Conservation (phyloP, 2,329 filamentous ascomycete species). For the Nothophaeocryptopus gaeumannii region DNA sequence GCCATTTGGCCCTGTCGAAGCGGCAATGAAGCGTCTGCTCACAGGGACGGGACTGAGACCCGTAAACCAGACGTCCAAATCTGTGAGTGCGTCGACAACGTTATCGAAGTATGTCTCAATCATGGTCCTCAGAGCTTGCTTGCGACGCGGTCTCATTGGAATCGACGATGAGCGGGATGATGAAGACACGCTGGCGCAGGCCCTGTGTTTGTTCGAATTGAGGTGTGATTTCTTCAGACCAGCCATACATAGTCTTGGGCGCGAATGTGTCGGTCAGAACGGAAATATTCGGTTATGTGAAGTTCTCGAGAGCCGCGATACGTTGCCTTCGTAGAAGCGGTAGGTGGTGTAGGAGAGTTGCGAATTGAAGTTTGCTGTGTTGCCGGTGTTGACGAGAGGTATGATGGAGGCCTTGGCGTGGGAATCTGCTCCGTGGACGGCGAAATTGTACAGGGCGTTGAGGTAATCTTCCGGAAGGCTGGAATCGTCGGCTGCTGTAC, state of each 20-base stretch:
- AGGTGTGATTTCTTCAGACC: slow-evolving; percentile 1
- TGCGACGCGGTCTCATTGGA: not conserved
- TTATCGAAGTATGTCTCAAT: not conserved
- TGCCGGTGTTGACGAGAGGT: slow-evolving; percentile 1
- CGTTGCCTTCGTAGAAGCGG: slow-evolving; percentile 4
- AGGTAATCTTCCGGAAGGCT: not conserved
- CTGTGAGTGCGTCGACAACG: not conserved
- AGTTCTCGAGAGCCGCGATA: not conserved
- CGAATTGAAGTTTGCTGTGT: not conserved
- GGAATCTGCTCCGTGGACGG: not conserved
- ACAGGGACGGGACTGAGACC: slow-evolving; percentile 1
- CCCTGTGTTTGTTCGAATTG: not conserved
- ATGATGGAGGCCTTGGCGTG: slow-evolving; percentile 1
- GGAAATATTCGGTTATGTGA: not conserved
- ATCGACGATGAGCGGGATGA: not conserved
- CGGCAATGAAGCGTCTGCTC: not conserved
- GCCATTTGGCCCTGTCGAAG: not conserved
- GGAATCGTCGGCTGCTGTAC: not conserved
- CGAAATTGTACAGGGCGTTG: not conserved
- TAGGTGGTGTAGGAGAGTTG: slow-evolving; percentile 1
- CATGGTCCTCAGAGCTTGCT: not conserved
- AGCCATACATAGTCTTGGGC: slow-evolving; percentile 6
- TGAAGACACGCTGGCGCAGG: slow-evolving; percentile 1
- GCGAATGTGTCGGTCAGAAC: not conserved
- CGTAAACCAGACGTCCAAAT: slow-evolving; percentile 1